Percentiles rank a stretch among this genome's conserved stretches.
phyloP scores from a whole-genome alignment of 1,284 basidiomycete species.

The Takashimella koratensis region DNA sequence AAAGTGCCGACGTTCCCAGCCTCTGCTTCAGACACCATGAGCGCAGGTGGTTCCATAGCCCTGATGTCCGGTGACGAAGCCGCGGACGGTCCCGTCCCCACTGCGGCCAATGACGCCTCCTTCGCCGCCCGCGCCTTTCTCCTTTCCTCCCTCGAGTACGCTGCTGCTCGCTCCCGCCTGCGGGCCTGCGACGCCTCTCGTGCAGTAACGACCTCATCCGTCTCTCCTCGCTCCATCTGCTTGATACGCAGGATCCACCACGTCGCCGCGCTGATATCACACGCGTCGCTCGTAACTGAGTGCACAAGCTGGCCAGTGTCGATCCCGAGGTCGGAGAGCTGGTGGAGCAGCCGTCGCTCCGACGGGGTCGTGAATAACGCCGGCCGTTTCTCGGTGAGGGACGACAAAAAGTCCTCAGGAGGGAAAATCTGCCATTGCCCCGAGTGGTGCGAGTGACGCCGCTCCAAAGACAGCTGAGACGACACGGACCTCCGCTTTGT shows the following conservation, averaged over 20 bases:
- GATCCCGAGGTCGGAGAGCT: conserved; percentile 72
- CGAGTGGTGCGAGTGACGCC: conserved; percentile 43
- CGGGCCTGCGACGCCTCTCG: conserved; percentile 24
- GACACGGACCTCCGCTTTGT: conserved; percentile 93
- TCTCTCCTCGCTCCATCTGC: conserved; percentile 51
- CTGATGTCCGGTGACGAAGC: neutral
- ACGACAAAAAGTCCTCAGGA: conserved; percentile 60
- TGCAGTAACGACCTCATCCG: conserved; percentile 35
- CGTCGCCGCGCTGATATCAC: conserved; percentile 82
- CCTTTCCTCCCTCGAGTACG: conserved; percentile 31
- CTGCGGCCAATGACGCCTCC: conserved; percentile 3
- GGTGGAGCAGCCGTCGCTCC: conserved; percentile 76
- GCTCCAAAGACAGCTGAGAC: conserved; percentile 58
- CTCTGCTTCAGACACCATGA: neutral
- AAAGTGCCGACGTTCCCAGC: neutral
- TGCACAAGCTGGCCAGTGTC: conserved; percentile 94
- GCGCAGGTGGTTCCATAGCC: neutral
- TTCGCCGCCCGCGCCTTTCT: conserved; percentile 20
- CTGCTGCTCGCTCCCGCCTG: conserved; percentile 26
- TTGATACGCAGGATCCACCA: conserved; percentile 96
- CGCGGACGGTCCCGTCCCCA: neutral
- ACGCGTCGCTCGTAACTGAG: conserved; percentile 85
- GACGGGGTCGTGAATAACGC: conserved; percentile 78
- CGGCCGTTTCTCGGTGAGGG: conserved; percentile 67
- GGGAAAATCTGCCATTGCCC: conserved; percentile 35